Conservation (phyloP, 306 rosid species). For the Parietaria judaica region DNA sequence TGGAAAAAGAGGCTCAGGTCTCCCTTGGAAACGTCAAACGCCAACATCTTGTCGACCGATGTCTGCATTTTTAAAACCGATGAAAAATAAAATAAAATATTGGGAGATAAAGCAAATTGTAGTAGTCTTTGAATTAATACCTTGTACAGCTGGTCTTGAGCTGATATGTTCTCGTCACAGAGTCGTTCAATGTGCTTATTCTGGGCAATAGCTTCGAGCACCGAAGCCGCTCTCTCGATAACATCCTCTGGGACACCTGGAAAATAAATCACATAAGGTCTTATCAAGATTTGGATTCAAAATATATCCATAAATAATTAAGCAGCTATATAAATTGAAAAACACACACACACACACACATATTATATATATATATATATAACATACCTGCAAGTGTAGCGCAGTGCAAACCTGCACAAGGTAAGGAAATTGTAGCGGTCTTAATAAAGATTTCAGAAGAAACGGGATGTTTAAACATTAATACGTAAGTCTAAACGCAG, state of each 20-base stretch:
- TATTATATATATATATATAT: too few species aligned
- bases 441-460: constrained; percentile 16
- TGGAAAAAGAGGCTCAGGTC: constrained; percentile 53
- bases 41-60: constrained; percentile 61
- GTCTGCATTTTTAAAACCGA: constrained; percentile 43
- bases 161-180: constrained; percentile 46
- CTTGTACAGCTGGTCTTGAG: constrained; percentile 59
- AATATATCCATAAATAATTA: too few species aligned
- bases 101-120: neutral
- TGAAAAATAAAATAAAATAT: neutral
- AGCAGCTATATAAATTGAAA: too few species aligned
- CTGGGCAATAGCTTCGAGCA: constrained; percentile 56
- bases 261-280: constrained; percentile 1
- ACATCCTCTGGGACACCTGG: constrained; percentile 75
- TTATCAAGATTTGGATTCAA: neutral
- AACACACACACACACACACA: too few species aligned
- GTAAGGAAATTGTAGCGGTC: constrained; percentile 13
- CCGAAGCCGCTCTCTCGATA: constrained; percentile 64
- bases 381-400: constrained; percentile 80
- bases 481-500: constrained; percentile 24
- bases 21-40: constrained; percentile 50
- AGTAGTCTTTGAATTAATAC: constrained; percentile 29
- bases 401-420: constrained; percentile 80
- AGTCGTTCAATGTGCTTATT: constrained; percentile 48
- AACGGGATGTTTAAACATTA: constrained; percentile 5